Percentiles rank a stretch among this genome's conserved stretches.
Evolutionary conservation across 345 rosid species (phyloP).

Genomic region (Balakata baccata): DNA sequence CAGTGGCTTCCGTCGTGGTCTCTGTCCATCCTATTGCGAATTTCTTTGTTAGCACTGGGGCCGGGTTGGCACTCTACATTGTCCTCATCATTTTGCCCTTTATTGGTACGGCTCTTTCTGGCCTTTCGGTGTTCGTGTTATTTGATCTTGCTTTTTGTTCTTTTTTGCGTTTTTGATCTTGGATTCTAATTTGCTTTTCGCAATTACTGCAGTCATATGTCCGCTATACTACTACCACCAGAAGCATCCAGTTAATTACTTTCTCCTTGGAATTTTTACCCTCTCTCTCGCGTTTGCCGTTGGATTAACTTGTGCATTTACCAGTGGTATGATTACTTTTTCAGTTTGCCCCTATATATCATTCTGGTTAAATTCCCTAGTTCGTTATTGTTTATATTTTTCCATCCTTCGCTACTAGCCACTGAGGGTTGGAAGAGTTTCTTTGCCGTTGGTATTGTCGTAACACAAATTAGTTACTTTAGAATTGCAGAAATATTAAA

Average conservation of each 20-base stretch:
- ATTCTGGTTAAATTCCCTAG: background rate
- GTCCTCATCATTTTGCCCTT: conserved; percentile 68
- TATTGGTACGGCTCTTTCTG: conserved; percentile 40
- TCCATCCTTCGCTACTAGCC: too few species aligned
- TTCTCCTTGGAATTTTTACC: conserved; percentile 76
- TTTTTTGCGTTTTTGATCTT: background rate
- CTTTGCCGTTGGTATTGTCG: too few species aligned
- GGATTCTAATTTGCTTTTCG: background rate
- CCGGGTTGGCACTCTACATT: conserved; percentile 74
- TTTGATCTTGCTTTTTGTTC: too few species aligned
- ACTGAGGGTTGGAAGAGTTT: too few species aligned
- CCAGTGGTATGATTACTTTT: conserved; percentile 45
- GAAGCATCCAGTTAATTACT: conserved; percentile 82
- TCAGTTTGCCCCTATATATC: background rate
- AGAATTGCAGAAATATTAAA: too few species aligned
- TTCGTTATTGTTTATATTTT: background rate
- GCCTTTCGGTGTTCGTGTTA: background rate
- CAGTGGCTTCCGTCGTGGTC: conserved; percentile 75
- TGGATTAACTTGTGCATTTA: conserved; percentile 88
- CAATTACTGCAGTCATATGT: conserved; percentile 53
- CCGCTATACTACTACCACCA: conserved; percentile 82
- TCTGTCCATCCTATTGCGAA: conserved; percentile 52
- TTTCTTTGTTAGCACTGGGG: conserved; percentile 60
- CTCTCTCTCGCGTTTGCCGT: conserved; percentile 62
- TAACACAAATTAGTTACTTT: too few species aligned